Evolutionary conservation across 768 basidiomycete genomes (phyloP), one percentile per base, ranked within the genome.

Genomic region (Rhodotorula diobovata): DNA sequence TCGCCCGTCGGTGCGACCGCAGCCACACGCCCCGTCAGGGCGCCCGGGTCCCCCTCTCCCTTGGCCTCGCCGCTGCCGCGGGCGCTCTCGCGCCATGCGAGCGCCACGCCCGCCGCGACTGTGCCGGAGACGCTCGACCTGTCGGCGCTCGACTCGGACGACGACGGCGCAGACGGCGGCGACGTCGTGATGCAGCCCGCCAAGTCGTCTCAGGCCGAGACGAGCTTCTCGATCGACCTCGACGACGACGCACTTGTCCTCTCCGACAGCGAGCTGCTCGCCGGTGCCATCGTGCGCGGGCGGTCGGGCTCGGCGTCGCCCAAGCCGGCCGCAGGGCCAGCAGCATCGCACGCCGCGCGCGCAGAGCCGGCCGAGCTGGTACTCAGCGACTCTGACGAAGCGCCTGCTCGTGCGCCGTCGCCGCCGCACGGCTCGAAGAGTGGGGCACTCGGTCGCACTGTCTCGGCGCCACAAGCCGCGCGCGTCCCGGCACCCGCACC

Each of bases 351-450:
- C 35, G 23, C 41, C 0, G 15, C 25, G 21, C 25, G 23, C 34
- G 21, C 39, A 18, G 41, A 63, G 34, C 54, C 12, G 28, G 45
- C 43, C 37, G 50, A 45, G 48, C 66, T 72, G 34, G 30, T 66
- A 4, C 39, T 72, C 55, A 63, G 61, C 46, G 70, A 72, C 43
- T 72, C 71, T 46, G 71, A 68, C 2, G 71, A 72, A 11, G 71
- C 62, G 23, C 4, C n/a, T 9, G 43, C 14, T 14, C 37, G 2
- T 15, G 12, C 39, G 53, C 30, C 18, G 32, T 4, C 41, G n/a
- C 50, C 28, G 35, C 25, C 18, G 39, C 28, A 7, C 9, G 12
- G 28, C 14, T 4, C 51, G 14, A 53, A n/a, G 51, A 14, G 3
- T 14, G 53, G 4, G 4, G 16, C 20, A 18, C 53, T 34, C 14